These are phyloP conservation scores for Dictyostelium discoideum DNA, from an alignment of 78 protist species.

Conservation along the genomic window dicty_2.7 NC_007088.5:4771001-4771500, in stretches of 20 bases:
- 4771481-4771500: slow-evolving; percentile 52
- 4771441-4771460: slow-evolving; percentile 39
- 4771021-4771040: slow-evolving; percentile 57
- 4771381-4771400: slow-evolving; percentile 58
- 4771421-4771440: slow-evolving; percentile 69
- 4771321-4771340: slow-evolving; percentile 71
- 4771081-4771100: slow-evolving; percentile 54
- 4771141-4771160: slow-evolving; percentile 69
- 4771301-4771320: slow-evolving; percentile 60
- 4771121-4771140: slow-evolving; percentile 52
- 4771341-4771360: slow-evolving; percentile 39
- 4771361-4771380: slow-evolving; percentile 73
- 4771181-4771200: slow-evolving; percentile 73
- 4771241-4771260: slow-evolving; percentile 59
- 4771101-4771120: slow-evolving; percentile 39
- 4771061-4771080: slow-evolving; percentile 73
- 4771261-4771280: slow-evolving; percentile 72
- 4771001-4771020: slow-evolving; percentile 54
- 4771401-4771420: slow-evolving; percentile 71
- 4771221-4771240: slow-evolving; percentile 70
- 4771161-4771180: slow-evolving; percentile 67
- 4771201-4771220: slow-evolving; percentile 63
- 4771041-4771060: slow-evolving; percentile 71
- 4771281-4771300: slow-evolving; percentile 75
- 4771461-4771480: slow-evolving; percentile 16